Conservation (phyloP, 371 early-diverging fungal species). For the Apophysomyces ossiformis region DNA sequence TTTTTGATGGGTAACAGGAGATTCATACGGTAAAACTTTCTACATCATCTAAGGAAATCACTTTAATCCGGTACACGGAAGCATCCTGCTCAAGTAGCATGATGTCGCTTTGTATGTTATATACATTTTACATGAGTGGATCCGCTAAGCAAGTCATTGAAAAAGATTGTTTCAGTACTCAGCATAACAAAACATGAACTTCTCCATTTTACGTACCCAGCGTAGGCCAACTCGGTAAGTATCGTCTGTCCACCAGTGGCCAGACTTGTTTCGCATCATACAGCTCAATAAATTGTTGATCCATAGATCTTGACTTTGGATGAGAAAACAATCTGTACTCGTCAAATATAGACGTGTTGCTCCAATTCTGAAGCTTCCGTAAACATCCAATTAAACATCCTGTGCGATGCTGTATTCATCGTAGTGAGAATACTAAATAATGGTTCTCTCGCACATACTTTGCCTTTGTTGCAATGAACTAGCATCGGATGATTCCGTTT, state of each 20-base stretch:
- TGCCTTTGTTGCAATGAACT: conserved; percentile 98
- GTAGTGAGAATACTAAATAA: not conserved
- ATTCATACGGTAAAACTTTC: too few species aligned
- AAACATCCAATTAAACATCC: conserved; percentile 96
- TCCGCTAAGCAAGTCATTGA: too few species aligned
- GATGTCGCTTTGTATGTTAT: too few species aligned
- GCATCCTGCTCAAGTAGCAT: too few species aligned
- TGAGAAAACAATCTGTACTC: conserved; percentile 94
- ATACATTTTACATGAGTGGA: too few species aligned
- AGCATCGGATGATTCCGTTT: conserved; percentile 91
- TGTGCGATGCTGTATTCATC: conserved; percentile 80
- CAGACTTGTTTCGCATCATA: conserved; percentile 88
- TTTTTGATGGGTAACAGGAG: too few species aligned
- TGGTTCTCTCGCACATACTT: conserved; percentile 51
- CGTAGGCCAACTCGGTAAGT: conserved; percentile 83
- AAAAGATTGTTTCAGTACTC: too few species aligned
- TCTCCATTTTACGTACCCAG: conserved; percentile 32
- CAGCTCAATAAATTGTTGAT: conserved; percentile 97
- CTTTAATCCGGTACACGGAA: too few species aligned
- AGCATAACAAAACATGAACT: not conserved
- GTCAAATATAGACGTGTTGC: conserved; percentile 94
- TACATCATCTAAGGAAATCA: too few species aligned
- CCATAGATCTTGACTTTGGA: conserved; percentile 94
- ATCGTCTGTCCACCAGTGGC: conserved; percentile 65
- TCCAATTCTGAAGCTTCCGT: conserved; percentile 93